Conservation (phyloP, 2,329 filamentous ascomycete species). For the Furcasterigmium furcatum region DNA sequence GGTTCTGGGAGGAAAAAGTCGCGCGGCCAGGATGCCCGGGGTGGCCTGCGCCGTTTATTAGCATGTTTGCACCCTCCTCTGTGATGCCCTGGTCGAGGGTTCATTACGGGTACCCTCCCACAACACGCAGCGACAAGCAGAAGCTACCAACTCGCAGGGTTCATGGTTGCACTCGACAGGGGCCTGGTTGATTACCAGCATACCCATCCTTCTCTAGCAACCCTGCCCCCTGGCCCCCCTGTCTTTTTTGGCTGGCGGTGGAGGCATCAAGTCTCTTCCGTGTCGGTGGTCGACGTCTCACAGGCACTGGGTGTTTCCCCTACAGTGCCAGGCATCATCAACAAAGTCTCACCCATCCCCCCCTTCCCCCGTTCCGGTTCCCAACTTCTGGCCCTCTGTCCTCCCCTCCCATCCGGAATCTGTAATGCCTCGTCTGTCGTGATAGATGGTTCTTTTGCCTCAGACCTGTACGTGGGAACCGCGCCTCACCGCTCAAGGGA, state of each 20-base stretch:
- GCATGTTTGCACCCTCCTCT: background rate
- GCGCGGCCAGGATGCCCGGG: background rate
- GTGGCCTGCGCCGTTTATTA: background rate
- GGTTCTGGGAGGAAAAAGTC: too few relatives aligned
- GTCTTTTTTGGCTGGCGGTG: background rate
- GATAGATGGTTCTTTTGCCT: too few relatives aligned
- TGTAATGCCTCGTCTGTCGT: too few relatives aligned
- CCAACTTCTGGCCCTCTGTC: background rate
- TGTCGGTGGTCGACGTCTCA: background rate
- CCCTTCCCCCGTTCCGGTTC: background rate
- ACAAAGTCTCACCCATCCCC: slow-evolving; percentile 1
- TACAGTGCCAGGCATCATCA: background rate
- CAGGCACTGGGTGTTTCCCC: background rate
- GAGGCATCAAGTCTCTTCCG: background rate
- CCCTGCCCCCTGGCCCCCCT: background rate
- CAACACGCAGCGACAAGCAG: too few relatives aligned
- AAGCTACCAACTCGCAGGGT: background rate
- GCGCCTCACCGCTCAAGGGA: too few relatives aligned
- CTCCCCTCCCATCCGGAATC: background rate
- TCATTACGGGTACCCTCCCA: too few relatives aligned
- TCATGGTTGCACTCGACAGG: background rate
- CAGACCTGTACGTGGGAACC: too few relatives aligned
- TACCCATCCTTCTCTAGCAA: background rate
- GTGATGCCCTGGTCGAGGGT: too few relatives aligned
- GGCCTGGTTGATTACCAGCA: background rate